Evolutionary conservation across 257 asterid genomes (phyloP).

Genomic region (Craterostigma plantagineum): DNA sequence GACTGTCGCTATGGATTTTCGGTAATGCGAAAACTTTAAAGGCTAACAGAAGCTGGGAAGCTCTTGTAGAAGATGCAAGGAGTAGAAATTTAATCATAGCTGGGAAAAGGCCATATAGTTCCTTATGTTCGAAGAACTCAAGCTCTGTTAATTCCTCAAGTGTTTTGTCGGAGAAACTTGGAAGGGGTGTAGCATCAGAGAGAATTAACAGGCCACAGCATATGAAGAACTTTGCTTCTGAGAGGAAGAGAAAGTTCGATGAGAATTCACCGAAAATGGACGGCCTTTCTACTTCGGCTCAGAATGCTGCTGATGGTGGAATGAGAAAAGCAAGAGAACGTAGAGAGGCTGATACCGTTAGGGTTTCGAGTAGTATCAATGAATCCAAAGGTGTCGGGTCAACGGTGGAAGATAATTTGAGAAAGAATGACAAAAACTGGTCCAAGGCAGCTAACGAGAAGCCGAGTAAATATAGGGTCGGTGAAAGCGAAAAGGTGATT

Average conservation of each 20-base stretch:
- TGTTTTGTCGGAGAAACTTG: constrained; percentile 20
- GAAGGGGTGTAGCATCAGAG: constrained; percentile 10
- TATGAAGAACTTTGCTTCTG: too few relatives aligned
- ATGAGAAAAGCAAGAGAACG: constrained; percentile 18
- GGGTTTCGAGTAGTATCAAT: constrained; percentile 14
- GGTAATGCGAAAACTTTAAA: constrained; percentile 69
- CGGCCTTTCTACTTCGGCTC: too few relatives aligned
- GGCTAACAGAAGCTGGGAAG: constrained; percentile 66
- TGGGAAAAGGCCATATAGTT: constrained; percentile 57
- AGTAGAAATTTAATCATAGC: constrained; percentile 46
- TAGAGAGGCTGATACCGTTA: constrained; percentile 14
- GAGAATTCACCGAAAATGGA: neutral
- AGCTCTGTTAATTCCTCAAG: constrained; percentile 18
- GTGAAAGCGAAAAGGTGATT: constrained; percentile 17
- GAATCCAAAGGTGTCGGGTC: constrained; percentile 13
- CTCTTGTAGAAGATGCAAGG: constrained; percentile 67
- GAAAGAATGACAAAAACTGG: constrained; percentile 9
- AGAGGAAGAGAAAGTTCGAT: constrained; percentile 28
- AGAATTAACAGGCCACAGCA: too few relatives aligned
- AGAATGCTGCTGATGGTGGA: constrained; percentile 14
- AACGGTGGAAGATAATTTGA: constrained; percentile 15
- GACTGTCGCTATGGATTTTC: constrained; percentile 69
- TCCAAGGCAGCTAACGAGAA: constrained; percentile 9
- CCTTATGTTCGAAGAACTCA: constrained; percentile 17
- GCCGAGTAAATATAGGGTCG: constrained; percentile 19